These are phyloP conservation scores for Globisporangium lucens DNA, from an alignment of 352 stramenopile genomes.

Conservation along the genomic window DNA sequence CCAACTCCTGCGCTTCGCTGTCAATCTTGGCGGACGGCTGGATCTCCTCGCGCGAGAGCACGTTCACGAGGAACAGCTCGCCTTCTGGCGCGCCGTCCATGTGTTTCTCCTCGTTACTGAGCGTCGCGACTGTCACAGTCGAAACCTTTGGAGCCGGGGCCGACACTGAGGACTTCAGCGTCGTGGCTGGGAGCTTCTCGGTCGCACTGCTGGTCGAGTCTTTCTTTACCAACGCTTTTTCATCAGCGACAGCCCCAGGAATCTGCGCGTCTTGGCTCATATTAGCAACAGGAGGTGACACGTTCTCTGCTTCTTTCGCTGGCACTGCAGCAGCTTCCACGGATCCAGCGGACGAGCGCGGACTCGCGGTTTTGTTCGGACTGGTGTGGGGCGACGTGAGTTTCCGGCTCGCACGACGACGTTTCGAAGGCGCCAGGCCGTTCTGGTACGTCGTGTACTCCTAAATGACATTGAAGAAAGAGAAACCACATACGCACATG, in stretches of 20 bases:
- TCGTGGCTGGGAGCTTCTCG: not conserved
- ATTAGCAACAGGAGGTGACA: not conserved
- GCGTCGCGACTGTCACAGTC: conserved; percentile 17
- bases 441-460: conserved; percentile 17
- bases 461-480: not conserved
- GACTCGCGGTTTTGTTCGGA: not conserved
- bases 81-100: conserved; percentile 51
- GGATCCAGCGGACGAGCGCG: not conserved
- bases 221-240: not conserved
- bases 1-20: conserved; percentile 29
- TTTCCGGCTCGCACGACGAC: conserved; percentile 5
- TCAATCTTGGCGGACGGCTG: conserved; percentile 28
- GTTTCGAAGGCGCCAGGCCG: conserved; percentile 9
- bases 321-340: not conserved
- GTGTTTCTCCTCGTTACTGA: conserved; percentile 30
- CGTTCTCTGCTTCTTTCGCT: conserved; percentile 6
- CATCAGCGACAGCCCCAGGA: not conserved
- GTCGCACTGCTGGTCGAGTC: not conserved
- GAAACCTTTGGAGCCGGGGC: not conserved
- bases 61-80: conserved; percentile 56
- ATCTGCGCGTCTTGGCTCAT: not conserved
- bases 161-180: not conserved
- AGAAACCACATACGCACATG: not conserved
- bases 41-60: conserved; percentile 46
- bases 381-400: not conserved